phyloP scores from a whole-genome alignment of 169 alveolate species.

The Plasmodium coatneyi region DNA sequence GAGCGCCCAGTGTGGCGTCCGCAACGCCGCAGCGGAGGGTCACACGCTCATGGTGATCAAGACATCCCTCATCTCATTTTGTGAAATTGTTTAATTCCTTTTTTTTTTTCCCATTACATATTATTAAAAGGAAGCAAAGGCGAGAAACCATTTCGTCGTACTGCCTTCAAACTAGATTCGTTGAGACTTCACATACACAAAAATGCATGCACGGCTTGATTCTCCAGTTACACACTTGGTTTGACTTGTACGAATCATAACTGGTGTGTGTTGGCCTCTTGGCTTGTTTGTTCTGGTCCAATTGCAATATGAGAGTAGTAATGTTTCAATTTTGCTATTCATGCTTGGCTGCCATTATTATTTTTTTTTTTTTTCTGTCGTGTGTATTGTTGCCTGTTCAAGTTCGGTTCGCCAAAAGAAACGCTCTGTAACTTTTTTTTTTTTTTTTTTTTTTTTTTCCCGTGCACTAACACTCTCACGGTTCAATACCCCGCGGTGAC shows the following conservation, averaged over 20 bases:
- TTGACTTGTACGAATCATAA: neutral
- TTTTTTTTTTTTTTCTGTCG: neutral
- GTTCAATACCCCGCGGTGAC: neutral
- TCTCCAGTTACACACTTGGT: neutral
- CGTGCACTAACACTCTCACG: neutral
- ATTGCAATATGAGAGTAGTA: neutral
- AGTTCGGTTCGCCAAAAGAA: neutral
- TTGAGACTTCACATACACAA: neutral
- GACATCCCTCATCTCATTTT: neutral
- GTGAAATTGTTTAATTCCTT: neutral
- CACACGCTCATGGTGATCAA: neutral
- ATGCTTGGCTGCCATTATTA: neutral
- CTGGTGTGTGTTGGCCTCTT: neutral
- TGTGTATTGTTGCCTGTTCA: neutral
- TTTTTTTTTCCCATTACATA: neutral
- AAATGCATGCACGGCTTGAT: neutral
- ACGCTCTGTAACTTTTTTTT: neutral
- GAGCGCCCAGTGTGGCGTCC: neutral
- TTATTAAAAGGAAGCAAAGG: constrained; percentile 6
- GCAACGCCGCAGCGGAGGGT: neutral
- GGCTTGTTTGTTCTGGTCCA: neutral
- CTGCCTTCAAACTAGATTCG: neutral
- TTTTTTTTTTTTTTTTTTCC: neutral
- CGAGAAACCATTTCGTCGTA: constrained; percentile 8
- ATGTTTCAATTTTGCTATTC: neutral